Evolutionary conservation across 306 rosid species (phyloP).

Genomic region (Fragaria ananassa): DNA sequence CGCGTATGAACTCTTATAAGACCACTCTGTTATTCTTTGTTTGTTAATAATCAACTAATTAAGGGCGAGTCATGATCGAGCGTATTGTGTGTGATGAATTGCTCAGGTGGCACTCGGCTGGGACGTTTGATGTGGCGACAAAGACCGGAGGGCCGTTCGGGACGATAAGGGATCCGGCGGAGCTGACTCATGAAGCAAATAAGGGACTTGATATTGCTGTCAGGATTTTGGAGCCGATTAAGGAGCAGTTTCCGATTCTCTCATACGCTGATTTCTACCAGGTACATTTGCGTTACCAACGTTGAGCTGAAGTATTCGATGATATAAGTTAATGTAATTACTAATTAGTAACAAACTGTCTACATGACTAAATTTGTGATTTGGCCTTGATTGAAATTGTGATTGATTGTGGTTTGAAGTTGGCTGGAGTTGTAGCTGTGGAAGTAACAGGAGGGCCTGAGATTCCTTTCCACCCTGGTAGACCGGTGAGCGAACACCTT

Average conservation of each 20-base stretch:
- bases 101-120: slow-evolving; percentile 68
- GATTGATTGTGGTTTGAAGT: slow-evolving; percentile 25
- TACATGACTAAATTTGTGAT: not conserved
- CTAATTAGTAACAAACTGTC: not conserved
- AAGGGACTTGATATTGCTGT: slow-evolving; percentile 58
- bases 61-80: not conserved
- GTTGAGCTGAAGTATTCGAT: not conserved
- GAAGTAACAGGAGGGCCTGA: slow-evolving; percentile 71
- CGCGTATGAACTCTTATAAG: slow-evolving; percentile 34
- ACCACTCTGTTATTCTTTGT: not conserved
- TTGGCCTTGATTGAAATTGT: not conserved
- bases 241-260: slow-evolving; percentile 44
- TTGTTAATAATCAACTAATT: not conserved
- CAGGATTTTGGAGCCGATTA: slow-evolving; percentile 51
- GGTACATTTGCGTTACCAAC: slow-evolving; percentile 20
- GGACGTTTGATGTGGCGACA: slow-evolving; percentile 46
- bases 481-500: slow-evolving; percentile 40
- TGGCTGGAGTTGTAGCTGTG: slow-evolving; percentile 62
- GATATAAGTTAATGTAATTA: no score
- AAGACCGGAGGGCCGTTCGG: slow-evolving; percentile 63
- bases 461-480: slow-evolving; percentile 57
- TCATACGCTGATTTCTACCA: slow-evolving; percentile 60
- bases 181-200: slow-evolving; percentile 55
- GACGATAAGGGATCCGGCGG: slow-evolving; percentile 47
- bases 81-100: not conserved